Base-by-base conservation (phyloP, 257 asterid species). In the Scutellaria galericulata region DNA sequence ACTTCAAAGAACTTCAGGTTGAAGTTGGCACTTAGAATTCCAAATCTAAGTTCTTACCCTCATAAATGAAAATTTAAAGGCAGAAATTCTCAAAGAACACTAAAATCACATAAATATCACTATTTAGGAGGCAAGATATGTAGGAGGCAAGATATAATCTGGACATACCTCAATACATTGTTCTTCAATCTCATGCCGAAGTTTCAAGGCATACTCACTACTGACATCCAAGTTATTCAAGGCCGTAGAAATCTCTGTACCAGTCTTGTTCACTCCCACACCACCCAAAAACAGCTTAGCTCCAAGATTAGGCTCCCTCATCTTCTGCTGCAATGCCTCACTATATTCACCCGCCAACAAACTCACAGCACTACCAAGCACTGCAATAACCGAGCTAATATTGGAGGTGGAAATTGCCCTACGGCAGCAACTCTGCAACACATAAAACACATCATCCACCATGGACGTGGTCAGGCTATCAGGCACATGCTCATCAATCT, bases 371-470 rank as follows among this genome's bases (percentile, higher is more conserved):
- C 82, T 83, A 82, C 98, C 91, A 66, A 94, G 84, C 72, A 94
- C 84, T 4, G 96, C 97, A 76, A 94, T 86, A 58, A 94, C 97
- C 12, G 98, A 89, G 89, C 84, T 86, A 68, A 91, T 87, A 75
- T 91, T 91, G 61, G 92, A 85, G 66, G 98, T 94, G 31, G 97
- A 89, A 71, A 94, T 82, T 10, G 98, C 89, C 85, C 98, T 86
- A 39, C 95, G 82, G 71, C 97, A 94, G 81, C 99, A 94, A 78
- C 96, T 94, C 86, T 94, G 99, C 79, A 94, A 76, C 81, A 94
- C 98, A 68, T 91, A 94, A 54, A 94, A 94, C 74, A 89, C 97
- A 61, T 94, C 99, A 82, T 94, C 98, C 82, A 91, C 98, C 99
- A 94, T 87, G 51, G 98, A 94, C 5, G 98, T 94, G 22, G 97